Conservation (phyloP, 2,329 filamentous ascomycete genomes). For the Sarocladium strictum region DNA sequence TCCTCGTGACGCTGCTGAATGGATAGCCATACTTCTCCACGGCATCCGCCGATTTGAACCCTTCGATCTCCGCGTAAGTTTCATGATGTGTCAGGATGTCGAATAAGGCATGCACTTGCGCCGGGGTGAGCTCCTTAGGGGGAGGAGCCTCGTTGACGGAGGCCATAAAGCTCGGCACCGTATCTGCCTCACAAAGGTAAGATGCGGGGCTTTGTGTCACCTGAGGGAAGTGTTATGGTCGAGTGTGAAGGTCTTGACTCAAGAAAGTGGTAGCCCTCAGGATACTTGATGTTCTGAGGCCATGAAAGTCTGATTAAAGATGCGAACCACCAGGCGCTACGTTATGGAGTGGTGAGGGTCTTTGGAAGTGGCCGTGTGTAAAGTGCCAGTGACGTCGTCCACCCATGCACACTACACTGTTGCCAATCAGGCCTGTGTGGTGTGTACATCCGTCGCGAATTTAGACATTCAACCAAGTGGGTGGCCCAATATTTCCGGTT, state of each 20-base stretch:
- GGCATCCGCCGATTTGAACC: conserved; percentile 59
- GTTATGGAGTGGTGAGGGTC: background rate
- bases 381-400: background rate
- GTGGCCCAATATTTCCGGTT: no score
- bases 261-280: no score
- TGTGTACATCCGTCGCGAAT: background rate
- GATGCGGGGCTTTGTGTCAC: background rate
- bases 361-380: background rate
- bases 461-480: no score
- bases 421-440: no score
- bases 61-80: conserved; percentile 63
- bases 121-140: conserved; percentile 18
- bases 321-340: no score
- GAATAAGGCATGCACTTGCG: conserved; percentile 48
- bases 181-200: background rate
- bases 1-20: conserved; percentile 37
- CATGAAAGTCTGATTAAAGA: no score
- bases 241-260: no score
- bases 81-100: conserved; percentile 55
- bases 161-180: background rate
- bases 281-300: no score
- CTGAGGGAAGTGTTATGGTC: no score
- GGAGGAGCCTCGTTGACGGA: conserved; percentile 1
- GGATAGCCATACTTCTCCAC: conserved; percentile 66
- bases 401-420: no score